A percentile compares a stretch with the other conserved stretches of the same genome.
These are phyloP conservation scores for Penicillium sp. DNA, from an alignment of 2,329 filamentous ascomycete species.

Conservation along the genomic window DNA sequence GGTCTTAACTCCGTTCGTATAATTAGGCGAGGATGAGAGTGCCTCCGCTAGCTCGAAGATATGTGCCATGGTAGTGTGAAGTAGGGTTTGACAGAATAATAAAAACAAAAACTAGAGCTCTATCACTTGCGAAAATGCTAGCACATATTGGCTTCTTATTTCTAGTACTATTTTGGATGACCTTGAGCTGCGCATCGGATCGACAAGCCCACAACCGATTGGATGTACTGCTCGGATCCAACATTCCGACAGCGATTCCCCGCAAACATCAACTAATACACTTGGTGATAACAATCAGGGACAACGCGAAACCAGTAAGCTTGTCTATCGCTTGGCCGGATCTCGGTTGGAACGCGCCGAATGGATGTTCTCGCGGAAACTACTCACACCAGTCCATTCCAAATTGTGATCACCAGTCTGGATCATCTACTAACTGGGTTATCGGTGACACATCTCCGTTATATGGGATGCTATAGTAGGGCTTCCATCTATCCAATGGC, in stretches of 20 bases:
- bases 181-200: background rate
- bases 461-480: background rate
- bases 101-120: too few relatives aligned
- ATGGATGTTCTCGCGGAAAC: background rate
- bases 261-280: background rate
- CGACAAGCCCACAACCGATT: background rate
- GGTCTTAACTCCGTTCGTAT: background rate
- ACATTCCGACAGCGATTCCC: background rate
- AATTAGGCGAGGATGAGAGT: conserved; percentile 37
- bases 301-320: too few relatives aligned
- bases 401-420: background rate
- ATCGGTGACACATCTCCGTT: background rate
- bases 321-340: background rate
- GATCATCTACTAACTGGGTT: background rate
- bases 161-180: background rate
- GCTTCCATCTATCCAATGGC: background rate
- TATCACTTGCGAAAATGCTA: too few relatives aligned
- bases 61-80: background rate
- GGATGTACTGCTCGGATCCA: background rate
- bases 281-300: too few relatives aligned
- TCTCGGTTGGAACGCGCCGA: background rate
- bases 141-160: background rate
- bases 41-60: background rate
- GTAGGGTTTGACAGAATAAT: background rate
- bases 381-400: background rate